Evolutionary conservation across 495 filamentous ascomycete genomes (phyloP), one percentile per base, ranked within the genome.

Genomic region (Penicillium turbatum): DNA sequence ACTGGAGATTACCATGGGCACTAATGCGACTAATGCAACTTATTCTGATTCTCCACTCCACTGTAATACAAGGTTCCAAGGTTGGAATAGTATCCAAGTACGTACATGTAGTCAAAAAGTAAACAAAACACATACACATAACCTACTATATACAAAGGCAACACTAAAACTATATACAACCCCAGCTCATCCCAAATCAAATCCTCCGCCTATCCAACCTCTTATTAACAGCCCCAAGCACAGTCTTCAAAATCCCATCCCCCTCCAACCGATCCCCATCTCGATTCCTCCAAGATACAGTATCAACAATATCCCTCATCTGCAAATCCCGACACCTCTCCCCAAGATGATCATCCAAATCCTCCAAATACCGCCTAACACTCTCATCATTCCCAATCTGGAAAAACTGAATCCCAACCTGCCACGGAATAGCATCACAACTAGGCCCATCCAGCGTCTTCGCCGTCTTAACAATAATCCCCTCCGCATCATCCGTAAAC

Each of bases 381-480:
- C 59, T 71, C 5, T 67, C 57, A 61, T 96, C 90, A 29, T 82
- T 77, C 42, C 93, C 93, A 48, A 97, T 87, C 73, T 98, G 93
- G 73, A 98, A 93, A 72, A 98, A 97, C 70, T 98, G 93, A 51
- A 98, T 85, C 11, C 95, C 93, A 11, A 97, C 76, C 72, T 98
- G 93, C 78, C 89, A 88, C 21, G 89, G 79, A 30, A 86, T 82
- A 0, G 91, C 92, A 31, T 84, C 77, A 5, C 86, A 65, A 15
- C 65, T 70, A 9, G 55, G 48, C 0, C 53, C 30, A 64, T 97
- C 92, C 19, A 98, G 74, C 55, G 80, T 81, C 67, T 79, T 74
- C 0, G 91, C 93, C 0, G 80, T 76, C 7, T 67, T 62, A 10
- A 88, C 72, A 52, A 98, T 85, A 9, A 87, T 76, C 41, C 72